A percentile compares a stretch with the other conserved stretches of the same genome.
Conservation (phyloP, 2,329 filamentous ascomycete genomes). For the Colletotrichum nymphaeae region DNA sequence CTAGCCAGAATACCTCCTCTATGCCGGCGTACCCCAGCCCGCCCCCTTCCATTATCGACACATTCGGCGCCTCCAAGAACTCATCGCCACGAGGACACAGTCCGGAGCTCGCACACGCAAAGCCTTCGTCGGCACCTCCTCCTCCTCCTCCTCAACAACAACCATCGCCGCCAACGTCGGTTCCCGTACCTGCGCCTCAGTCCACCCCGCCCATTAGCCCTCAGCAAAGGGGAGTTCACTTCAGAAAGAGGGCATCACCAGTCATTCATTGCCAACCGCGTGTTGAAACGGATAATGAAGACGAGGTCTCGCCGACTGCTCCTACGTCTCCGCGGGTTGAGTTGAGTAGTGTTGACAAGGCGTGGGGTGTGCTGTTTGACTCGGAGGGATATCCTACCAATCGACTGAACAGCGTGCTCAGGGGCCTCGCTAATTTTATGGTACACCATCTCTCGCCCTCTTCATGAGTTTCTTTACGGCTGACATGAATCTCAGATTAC, state of each 20-base stretch:
- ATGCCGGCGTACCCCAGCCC: conserved; percentile 19
- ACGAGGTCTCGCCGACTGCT: background rate
- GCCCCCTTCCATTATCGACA: background rate
- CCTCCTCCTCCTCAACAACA: background rate
- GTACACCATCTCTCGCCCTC: conserved; percentile 54
- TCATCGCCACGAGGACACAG: conserved; percentile 17
- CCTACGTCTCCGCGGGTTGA: conserved; percentile 44
- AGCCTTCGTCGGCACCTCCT: background rate
- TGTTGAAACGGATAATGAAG: background rate
- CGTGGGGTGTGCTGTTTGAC: conserved; percentile 83
- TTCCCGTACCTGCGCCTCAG: background rate
- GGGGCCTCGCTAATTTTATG: conserved; percentile 79
- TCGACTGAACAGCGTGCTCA: conserved; percentile 76
- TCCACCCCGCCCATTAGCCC: conserved; percentile 17
- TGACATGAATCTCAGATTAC: conserved; percentile 41
- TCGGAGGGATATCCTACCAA: conserved; percentile 73
- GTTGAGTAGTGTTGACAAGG: conserved; percentile 72
- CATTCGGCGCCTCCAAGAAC: background rate
- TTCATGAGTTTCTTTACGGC: background rate
- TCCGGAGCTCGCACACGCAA: background rate
- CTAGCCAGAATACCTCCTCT: conserved; percentile 18
- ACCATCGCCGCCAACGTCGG: background rate
- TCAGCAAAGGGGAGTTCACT: conserved; percentile 18
- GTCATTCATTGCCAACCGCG: conserved; percentile 28
- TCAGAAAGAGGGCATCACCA: conserved; percentile 18